Percentiles rank a stretch among this genome's conserved stretches.
phyloP scores from a whole-genome alignment of 2,329 filamentous ascomycete species.

The Venturia aucupariae region DNA sequence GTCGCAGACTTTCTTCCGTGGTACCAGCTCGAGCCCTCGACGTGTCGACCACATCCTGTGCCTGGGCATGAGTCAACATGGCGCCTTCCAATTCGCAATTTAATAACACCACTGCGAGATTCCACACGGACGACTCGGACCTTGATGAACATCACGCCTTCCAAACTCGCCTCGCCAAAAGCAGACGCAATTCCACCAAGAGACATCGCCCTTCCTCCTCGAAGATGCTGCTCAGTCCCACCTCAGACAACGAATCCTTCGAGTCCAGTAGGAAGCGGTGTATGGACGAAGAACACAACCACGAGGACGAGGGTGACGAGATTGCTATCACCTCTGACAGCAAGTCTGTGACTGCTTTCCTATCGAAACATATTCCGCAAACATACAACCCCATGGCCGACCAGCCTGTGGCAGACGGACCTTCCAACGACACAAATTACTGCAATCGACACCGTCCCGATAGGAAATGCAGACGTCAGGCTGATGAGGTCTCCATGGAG shows the following conservation, averaged over 20 bases:
- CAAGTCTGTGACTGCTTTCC: slow-evolving; percentile 75
- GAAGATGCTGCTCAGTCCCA: slow-evolving; percentile 7
- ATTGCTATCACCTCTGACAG: slow-evolving; percentile 19
- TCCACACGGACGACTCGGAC: not conserved
- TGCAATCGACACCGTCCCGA: slow-evolving; percentile 95
- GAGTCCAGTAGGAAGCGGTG: slow-evolving; percentile 1
- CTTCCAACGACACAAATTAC: slow-evolving; percentile 69
- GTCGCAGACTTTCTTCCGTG: not conserved
- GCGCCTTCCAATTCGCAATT: slow-evolving; percentile 7
- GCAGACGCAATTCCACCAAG: slow-evolving; percentile 6
- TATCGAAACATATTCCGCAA: slow-evolving; percentile 81
- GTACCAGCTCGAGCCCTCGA: not conserved
- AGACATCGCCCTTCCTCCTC: not conserved
- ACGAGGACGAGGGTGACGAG: slow-evolving; percentile 5
- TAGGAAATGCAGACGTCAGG: slow-evolving; percentile 83
- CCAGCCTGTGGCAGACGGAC: slow-evolving; percentile 27
- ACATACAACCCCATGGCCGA: slow-evolving; percentile 69
- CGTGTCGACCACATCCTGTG: not conserved
- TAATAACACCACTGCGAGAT: not conserved
- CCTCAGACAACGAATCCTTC: slow-evolving; percentile 8
- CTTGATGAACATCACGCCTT: not conserved
- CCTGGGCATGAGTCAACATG: slow-evolving; percentile 1
- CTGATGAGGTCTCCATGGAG: slow-evolving; percentile 94
- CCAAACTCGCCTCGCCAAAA: not conserved
- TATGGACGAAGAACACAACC: not conserved